These are phyloP conservation scores for Chimonanthus salicifolius DNA, from an alignment of 164 flowering plant species.

Conservation along the genomic window DNA sequence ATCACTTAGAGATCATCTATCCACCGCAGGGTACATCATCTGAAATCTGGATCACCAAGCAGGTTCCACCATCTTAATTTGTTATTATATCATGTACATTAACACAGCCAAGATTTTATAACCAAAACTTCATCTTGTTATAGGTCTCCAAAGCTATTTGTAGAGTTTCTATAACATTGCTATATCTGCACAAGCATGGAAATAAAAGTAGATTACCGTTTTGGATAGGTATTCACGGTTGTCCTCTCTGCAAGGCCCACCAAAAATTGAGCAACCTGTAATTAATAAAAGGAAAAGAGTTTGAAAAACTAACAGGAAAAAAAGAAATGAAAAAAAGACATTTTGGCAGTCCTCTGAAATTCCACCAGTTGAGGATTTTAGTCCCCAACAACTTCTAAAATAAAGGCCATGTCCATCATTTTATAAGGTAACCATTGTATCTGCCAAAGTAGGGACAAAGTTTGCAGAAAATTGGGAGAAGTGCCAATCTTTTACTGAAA, in stretches of 20 bases:
- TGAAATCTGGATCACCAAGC: no score
- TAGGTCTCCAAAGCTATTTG: no score
- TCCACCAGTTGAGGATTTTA: not conserved
- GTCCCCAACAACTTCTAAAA: not conserved
- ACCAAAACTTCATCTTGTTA: no score
- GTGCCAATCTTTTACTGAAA: not conserved
- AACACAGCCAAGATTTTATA: no score
- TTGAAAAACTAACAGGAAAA: not conserved
- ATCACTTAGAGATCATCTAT: no score
- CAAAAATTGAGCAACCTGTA: slow-evolving; percentile 88
- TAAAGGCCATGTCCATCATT: not conserved
- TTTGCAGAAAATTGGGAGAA: not conserved
- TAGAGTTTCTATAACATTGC: not conserved
- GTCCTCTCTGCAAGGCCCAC: slow-evolving; percentile 87
- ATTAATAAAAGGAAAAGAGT: not conserved
- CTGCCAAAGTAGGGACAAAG: not conserved
- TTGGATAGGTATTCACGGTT: slow-evolving; percentile 54
- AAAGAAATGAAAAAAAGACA: not conserved
- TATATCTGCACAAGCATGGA: not conserved
- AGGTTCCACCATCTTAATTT: no score
- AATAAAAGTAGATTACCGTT: slow-evolving; percentile 33
- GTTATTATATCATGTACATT: no score
- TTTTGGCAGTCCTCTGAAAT: not conserved
- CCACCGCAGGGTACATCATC: no score
- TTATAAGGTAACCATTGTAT: not conserved